Conservation (phyloP, 1,284 basidiomycete genomes). For the Coniferiporia sulphurascens region DNA sequence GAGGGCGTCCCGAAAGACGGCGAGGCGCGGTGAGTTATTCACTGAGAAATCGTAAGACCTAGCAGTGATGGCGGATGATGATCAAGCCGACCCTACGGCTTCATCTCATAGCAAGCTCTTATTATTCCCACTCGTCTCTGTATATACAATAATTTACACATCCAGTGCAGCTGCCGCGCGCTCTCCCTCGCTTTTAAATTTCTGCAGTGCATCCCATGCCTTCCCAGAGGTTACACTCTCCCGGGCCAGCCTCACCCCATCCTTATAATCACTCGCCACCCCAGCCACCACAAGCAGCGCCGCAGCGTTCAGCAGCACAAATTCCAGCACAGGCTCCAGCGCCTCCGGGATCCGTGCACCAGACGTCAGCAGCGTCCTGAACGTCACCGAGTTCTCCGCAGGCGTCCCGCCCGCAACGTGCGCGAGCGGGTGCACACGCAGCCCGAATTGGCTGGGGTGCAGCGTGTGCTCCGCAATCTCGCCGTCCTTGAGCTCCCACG, state of each 20-base stretch:
- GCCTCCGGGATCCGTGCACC: conserved; percentile 45
- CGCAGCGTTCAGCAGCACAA: conserved; percentile 82
- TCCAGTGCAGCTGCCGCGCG: neutral
- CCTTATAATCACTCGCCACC: conserved; percentile 59
- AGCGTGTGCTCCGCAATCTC: conserved; percentile 47
- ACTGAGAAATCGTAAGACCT: neutral
- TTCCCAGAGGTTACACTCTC: conserved; percentile 69
- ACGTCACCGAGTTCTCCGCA: conserved; percentile 67
- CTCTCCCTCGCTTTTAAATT: conserved; percentile 38
- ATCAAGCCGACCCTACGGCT: neutral
- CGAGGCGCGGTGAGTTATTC: neutral
- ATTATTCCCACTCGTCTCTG: neutral
- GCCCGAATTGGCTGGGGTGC: conserved; percentile 65
- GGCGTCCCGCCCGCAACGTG: conserved; percentile 72
- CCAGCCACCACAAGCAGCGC: conserved; percentile 81
- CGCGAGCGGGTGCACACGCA: conserved; percentile 62
- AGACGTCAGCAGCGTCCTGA: conserved; percentile 54
- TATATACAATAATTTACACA: neutral
- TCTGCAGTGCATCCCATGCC: conserved; percentile 69
- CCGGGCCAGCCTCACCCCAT: conserved; percentile 71
- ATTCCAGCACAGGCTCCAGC: conserved; percentile 66
- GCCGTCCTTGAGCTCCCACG: conserved; percentile 58
- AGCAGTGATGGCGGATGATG: neutral
- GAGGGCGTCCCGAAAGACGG: conserved; percentile 3
- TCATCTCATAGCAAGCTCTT: neutral